A percentile compares a stretch with the other conserved stretches of the same genome.
Evolutionary conservation across 768 basidiomycete species (phyloP).

Genomic region (Rhizopogon rudus): DNA sequence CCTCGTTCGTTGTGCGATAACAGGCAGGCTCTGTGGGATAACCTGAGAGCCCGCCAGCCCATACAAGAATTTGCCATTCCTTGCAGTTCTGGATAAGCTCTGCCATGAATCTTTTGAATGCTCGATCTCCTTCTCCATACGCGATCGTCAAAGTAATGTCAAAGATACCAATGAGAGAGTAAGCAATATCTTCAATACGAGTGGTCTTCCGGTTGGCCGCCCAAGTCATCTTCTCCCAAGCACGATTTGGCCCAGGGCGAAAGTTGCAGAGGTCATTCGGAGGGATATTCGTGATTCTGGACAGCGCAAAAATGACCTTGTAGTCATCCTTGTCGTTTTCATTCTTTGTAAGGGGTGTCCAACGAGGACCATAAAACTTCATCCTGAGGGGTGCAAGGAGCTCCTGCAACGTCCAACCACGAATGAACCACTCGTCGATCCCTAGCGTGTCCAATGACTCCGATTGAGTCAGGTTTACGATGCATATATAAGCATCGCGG

Average conservation of each 20-base stretch:
- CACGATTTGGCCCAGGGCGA: background rate
- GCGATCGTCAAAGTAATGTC: constrained; percentile 8
- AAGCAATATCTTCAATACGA: constrained; percentile 12
- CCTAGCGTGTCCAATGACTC: background rate
- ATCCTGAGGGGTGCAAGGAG: constrained; percentile 10
- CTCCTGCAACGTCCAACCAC: constrained; percentile 10
- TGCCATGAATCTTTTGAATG: constrained; percentile 10
- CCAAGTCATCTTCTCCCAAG: constrained; percentile 8
- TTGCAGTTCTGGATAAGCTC: constrained; percentile 4
- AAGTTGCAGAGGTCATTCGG: background rate
- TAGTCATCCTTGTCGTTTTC: background rate
- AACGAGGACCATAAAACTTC: constrained; percentile 7
- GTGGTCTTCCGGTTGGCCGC: constrained; percentile 12
- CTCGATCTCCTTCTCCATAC: constrained; percentile 13
- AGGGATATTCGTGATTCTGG: constrained; percentile 1
- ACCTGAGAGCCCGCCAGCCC: background rate
- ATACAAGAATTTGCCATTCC: constrained; percentile 6
- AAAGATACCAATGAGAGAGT: constrained; percentile 13
- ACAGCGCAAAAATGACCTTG: background rate
- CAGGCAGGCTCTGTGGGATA: background rate
- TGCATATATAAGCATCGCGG: constrained; percentile 10
- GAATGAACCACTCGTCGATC: constrained; percentile 8
- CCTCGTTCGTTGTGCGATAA: background rate
- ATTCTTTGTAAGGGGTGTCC: constrained; percentile 2
- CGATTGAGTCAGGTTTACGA: constrained; percentile 5